phyloP scores from a whole-genome alignment of 2,329 filamentous ascomycete species.

The Neofusicoccum laricinum region DNA sequence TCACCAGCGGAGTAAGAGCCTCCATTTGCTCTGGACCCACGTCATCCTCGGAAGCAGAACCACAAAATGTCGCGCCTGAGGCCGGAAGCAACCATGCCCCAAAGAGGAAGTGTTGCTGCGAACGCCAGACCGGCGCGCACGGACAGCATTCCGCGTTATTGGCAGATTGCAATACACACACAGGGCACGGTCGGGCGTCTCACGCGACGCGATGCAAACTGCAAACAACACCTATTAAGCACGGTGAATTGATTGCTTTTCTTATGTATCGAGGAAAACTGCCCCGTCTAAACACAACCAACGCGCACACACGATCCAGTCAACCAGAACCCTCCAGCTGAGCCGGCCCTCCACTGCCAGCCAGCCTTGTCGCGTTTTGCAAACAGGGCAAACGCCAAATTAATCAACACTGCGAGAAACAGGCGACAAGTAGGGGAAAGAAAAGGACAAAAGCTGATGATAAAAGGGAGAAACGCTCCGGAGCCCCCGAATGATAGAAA shows the following conservation, averaged over 20 bases:
- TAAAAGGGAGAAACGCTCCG: slow-evolving; percentile 6
- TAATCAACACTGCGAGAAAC: background rate
- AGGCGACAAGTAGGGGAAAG: background rate
- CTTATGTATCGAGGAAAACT: slow-evolving; percentile 10
- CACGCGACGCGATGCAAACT: background rate
- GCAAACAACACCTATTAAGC: background rate
- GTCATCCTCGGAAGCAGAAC: background rate
- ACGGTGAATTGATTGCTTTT: slow-evolving; percentile 9
- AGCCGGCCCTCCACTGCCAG: background rate
- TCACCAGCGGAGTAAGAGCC: background rate
- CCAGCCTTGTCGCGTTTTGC: background rate
- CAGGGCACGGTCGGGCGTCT: background rate
- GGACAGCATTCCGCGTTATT: background rate
- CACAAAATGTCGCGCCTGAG: background rate
- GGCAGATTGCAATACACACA: slow-evolving; percentile 5
- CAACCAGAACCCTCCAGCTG: background rate
- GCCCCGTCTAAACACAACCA: slow-evolving; percentile 11
- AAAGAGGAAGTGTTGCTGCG: slow-evolving; percentile 7
- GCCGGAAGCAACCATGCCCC: background rate
- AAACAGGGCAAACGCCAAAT: background rate
- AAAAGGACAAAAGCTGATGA: slow-evolving; percentile 4
- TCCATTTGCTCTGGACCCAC: background rate
- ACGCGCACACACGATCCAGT: slow-evolving; percentile 3
- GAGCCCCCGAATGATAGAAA: slow-evolving; percentile 10
- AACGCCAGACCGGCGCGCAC: background rate